Evolutionary conservation across 768 basidiomycete species (phyloP).

Genomic region (Agaricus blazei): DNA sequence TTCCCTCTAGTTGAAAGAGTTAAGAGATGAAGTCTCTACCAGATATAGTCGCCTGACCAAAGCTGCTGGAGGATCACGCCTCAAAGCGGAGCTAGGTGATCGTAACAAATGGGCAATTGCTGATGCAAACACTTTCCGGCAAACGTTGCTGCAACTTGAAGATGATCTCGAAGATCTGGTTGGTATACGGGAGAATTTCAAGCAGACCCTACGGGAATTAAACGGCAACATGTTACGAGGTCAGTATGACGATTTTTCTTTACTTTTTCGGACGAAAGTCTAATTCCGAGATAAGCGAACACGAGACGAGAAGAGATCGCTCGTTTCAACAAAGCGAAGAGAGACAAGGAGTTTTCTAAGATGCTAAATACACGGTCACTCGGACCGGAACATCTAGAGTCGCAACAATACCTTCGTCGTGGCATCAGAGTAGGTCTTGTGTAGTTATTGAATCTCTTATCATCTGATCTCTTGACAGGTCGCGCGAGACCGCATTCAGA

Average conservation of each 20-base stretch:
- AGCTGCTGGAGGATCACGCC: constrained; percentile 32
- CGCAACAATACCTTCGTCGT: constrained; percentile 70
- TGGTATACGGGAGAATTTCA: constrained; percentile 33
- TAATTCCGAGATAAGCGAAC: constrained; percentile 43
- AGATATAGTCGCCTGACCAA: constrained; percentile 31
- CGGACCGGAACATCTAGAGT: constrained; percentile 86
- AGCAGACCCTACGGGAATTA: constrained; percentile 45
- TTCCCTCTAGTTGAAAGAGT: constrained; percentile 34
- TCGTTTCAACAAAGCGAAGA: constrained; percentile 72
- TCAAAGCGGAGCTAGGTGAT: constrained; percentile 41
- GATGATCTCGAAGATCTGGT: constrained; percentile 49
- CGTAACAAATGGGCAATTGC: constrained; percentile 47
- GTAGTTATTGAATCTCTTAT: too few species aligned
- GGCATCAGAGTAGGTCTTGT: constrained; percentile 54
- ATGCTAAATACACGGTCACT: constrained; percentile 70
- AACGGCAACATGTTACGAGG: constrained; percentile 43
- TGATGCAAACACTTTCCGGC: constrained; percentile 49
- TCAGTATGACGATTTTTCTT: neutral
- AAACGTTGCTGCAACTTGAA: constrained; percentile 40
- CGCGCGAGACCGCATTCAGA: constrained; percentile 69
- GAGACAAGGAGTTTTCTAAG: constrained; percentile 75
- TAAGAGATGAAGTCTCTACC: constrained; percentile 33
- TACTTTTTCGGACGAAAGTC: neutral
- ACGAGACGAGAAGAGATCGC: constrained; percentile 81
- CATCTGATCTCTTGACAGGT: constrained; percentile 31